Evolutionary conservation across 352 stramenopile genomes (phyloP).

Genomic region (Phytopythium helicoides): DNA sequence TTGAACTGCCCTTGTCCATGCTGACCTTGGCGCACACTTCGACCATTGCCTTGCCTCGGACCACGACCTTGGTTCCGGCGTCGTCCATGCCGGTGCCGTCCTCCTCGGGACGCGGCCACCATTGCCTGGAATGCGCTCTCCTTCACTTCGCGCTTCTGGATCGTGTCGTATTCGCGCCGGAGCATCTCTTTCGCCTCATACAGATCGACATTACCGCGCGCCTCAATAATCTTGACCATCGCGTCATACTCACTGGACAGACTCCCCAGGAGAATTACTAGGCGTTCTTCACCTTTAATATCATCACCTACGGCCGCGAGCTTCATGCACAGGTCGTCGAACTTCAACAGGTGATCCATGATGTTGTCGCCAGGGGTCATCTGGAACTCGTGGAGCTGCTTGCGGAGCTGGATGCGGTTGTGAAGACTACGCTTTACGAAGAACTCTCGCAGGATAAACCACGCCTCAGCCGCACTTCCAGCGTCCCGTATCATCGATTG

Average conservation of each 20-base stretch:
- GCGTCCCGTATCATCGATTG: constrained; percentile 5
- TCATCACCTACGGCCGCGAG: constrained; percentile 13
- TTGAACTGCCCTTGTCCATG: not conserved
- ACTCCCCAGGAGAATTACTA: constrained; percentile 14
- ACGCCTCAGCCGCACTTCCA: constrained; percentile 6
- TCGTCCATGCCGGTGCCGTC: not conserved
- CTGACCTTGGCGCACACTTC: too few species aligned
- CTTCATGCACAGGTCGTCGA: constrained; percentile 17
- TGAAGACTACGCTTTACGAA: constrained; percentile 17
- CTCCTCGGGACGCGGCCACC: not conserved
- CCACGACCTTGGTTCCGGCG: not conserved
- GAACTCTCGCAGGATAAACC: constrained; percentile 10
- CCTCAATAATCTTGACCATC: constrained; percentile 19
- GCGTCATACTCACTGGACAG: constrained; percentile 12
- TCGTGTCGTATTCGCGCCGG: constrained; percentile 5
- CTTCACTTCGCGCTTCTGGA: constrained; percentile 10
- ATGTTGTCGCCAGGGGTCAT: constrained; percentile 6
- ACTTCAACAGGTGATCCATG: constrained; percentile 16
- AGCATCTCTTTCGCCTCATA: constrained; percentile 19
- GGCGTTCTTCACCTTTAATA: constrained; percentile 9
- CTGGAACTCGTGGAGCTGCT: constrained; percentile 15
- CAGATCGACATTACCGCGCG: constrained; percentile 4
- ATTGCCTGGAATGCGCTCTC: constrained; percentile 10
- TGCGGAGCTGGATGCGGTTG: constrained; percentile 20
- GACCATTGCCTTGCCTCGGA: not conserved